These are phyloP conservation scores for Fusarium sp. DNA, from an alignment of 2,329 filamentous ascomycete species.

Conservation along the genomic window DNA sequence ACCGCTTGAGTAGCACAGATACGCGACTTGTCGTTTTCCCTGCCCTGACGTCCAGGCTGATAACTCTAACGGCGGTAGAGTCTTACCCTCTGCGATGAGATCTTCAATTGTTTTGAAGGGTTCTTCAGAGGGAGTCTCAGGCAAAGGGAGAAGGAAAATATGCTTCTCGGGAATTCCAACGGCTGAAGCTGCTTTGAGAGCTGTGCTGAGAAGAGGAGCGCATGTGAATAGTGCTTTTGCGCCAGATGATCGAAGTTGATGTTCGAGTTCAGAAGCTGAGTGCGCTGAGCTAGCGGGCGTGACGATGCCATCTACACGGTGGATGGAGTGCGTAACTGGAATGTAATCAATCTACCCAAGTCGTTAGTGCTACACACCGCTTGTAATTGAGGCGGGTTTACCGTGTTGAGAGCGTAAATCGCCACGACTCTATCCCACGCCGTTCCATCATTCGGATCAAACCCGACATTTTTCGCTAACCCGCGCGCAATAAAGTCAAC, in stretches of 20 bases:
- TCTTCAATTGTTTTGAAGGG: constrained; percentile 72
- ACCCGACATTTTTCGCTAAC: constrained; percentile 71
- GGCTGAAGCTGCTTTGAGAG: constrained; percentile 70
- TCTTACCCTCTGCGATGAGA: constrained; percentile 67
- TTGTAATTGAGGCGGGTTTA: constrained; percentile 41
- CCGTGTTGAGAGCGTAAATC: constrained; percentile 81
- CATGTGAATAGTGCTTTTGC: constrained; percentile 80
- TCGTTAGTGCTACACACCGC: not conserved
- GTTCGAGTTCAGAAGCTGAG: constrained; percentile 72
- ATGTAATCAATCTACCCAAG: constrained; percentile 73
- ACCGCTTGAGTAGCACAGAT: constrained; percentile 82
- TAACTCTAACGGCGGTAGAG: constrained; percentile 62
- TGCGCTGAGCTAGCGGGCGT: constrained; percentile 80
- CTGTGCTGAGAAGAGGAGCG: constrained; percentile 68
- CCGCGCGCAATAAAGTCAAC: constrained; percentile 75
- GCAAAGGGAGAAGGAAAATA: constrained; percentile 76
- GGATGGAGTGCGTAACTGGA: constrained; percentile 78
- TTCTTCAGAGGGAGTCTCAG: constrained; percentile 48
- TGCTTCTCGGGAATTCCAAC: constrained; percentile 68
- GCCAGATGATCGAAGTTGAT: constrained; percentile 75
- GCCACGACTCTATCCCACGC: constrained; percentile 85
- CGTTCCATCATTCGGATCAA: constrained; percentile 72
- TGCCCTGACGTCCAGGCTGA: constrained; percentile 68
- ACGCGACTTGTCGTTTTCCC: constrained; percentile 73
- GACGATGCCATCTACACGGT: constrained; percentile 75